phyloP scores from a whole-genome alignment of 768 basidiomycete genomes.

The Pleurotus sapidus region DNA sequence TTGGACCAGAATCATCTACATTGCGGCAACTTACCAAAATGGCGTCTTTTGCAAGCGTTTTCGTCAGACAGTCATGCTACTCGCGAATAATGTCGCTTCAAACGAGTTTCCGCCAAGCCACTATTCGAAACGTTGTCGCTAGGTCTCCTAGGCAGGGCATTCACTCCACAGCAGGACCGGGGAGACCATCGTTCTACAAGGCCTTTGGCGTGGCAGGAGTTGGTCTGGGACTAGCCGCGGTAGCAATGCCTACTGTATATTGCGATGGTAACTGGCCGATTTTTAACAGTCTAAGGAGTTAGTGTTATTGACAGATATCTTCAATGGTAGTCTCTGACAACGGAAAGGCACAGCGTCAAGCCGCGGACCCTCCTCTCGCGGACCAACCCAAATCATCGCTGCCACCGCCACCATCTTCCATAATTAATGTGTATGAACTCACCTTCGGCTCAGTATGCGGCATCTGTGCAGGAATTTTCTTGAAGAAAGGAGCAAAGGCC shows the following conservation, averaged over 20 bases:
- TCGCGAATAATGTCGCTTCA: not conserved
- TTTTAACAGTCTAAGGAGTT: slow-evolving; percentile 5
- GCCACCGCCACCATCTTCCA: slow-evolving; percentile 65
- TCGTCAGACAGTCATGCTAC: not conserved
- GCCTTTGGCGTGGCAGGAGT: slow-evolving; percentile 35
- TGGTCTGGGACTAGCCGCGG: slow-evolving; percentile 42
- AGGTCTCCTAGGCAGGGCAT: slow-evolving; percentile 1
- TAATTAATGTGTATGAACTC: slow-evolving; percentile 77
- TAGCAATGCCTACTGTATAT: slow-evolving; percentile 32
- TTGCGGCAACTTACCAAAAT: not conserved
- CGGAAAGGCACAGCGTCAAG: not conserved
- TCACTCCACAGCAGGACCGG: not conserved
- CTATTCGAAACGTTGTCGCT: not conserved
- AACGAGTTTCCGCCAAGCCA: slow-evolving; percentile 1
- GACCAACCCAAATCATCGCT: slow-evolving; percentile 13
- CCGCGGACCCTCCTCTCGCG: slow-evolving; percentile 7
- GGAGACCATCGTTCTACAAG: slow-evolving; percentile 18
- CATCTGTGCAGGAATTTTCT: slow-evolving; percentile 86
- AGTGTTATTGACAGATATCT: not conserved
- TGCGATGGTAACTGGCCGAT: slow-evolving; percentile 48
- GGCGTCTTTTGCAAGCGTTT: not conserved
- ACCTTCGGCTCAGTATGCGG: slow-evolving; percentile 88
- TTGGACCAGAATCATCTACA: not conserved
- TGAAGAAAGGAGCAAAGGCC: slow-evolving; percentile 90
- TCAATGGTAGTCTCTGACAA: slow-evolving; percentile 4